These are phyloP conservation scores for Amyloporia xantha DNA, from an alignment of 768 basidiomycete species.

Conservation along the genomic window DNA sequence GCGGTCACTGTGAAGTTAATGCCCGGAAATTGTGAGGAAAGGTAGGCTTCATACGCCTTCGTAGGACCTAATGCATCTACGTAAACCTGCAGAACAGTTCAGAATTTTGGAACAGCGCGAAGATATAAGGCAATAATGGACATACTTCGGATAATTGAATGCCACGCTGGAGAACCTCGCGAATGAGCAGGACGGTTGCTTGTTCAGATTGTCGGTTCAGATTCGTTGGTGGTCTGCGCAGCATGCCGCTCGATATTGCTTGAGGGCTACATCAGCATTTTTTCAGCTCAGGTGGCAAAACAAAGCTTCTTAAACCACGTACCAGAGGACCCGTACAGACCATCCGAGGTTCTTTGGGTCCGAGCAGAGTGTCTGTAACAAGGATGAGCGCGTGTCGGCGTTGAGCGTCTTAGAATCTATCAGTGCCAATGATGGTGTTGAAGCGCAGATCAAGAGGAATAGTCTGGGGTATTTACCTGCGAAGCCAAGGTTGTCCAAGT, in stretches of 20 bases:
- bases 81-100: slow-evolving; percentile 53
- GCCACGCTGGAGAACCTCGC: slow-evolving; percentile 74
- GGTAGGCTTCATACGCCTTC: slow-evolving; percentile 75
- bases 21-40: slow-evolving; percentile 74
- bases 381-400: slow-evolving; percentile 53
- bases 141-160: slow-evolving; percentile 73
- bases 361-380: slow-evolving; percentile 62
- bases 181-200: slow-evolving; percentile 84
- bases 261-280: slow-evolving; percentile 55
- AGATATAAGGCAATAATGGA: neutral
- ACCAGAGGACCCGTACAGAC: slow-evolving; percentile 79
- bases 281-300: neutral
- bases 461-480: slow-evolving; percentile 82
- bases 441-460: neutral
- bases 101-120: neutral
- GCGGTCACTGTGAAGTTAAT: slow-evolving; percentile 84
- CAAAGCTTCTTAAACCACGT: slow-evolving; percentile 3
- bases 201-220: slow-evolving; percentile 85
- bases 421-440: neutral
- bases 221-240: slow-evolving; percentile 75
- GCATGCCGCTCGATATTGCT: slow-evolving; percentile 89
- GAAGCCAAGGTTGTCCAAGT: slow-evolving; percentile 79
- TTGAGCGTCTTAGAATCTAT: slow-evolving; percentile 87
- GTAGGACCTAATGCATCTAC: slow-evolving; percentile 94
- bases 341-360: slow-evolving; percentile 70